phyloP scores from a whole-genome alignment of 495 filamentous ascomycete genomes.

The Daldinia bambusicola region DNA sequence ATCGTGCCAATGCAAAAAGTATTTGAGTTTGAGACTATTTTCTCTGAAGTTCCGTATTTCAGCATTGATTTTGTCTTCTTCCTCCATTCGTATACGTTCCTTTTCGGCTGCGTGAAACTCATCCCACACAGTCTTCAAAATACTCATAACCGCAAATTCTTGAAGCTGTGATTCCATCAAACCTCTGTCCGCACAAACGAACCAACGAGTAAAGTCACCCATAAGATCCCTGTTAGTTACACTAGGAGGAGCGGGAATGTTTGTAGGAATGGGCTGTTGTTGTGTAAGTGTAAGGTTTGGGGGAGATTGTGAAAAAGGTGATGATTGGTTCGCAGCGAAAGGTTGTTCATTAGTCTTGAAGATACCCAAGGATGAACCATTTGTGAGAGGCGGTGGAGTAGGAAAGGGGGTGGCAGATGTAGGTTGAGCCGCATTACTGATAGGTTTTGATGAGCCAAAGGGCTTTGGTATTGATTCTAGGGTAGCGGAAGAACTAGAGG shows the following conservation, averaged over 20 bases:
- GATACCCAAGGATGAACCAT: not conserved
- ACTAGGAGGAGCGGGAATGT: not conserved
- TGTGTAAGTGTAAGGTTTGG: not conserved
- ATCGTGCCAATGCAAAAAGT: slow-evolving; percentile 60
- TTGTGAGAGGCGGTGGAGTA: not conserved
- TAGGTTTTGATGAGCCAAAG: not conserved
- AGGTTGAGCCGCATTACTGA: slow-evolving; percentile 9
- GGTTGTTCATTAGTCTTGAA: not conserved
- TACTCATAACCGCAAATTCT: slow-evolving; percentile 48
- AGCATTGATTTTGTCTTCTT: slow-evolving; percentile 53
- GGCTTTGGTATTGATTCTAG: not conserved
- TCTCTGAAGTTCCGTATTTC: slow-evolving; percentile 53
- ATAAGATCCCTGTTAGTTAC: slow-evolving; percentile 46
- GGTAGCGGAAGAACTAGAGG: slow-evolving; percentile 4
- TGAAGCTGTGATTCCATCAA: slow-evolving; percentile 53
- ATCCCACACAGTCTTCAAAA: slow-evolving; percentile 49
- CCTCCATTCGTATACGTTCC: slow-evolving; percentile 52
- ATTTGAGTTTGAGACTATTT: slow-evolving; percentile 58
- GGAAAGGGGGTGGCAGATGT: not conserved
- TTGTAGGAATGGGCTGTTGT: slow-evolving; percentile 1
- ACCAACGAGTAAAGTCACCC: slow-evolving; percentile 58
- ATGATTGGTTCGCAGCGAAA: not conserved
- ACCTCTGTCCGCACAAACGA: slow-evolving; percentile 56
- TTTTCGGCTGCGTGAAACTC: slow-evolving; percentile 51
- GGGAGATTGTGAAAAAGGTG: slow-evolving; percentile 4